Conservation (phyloP, 2,329 filamentous ascomycete genomes). For the Dactylonectria macrodidyma region DNA sequence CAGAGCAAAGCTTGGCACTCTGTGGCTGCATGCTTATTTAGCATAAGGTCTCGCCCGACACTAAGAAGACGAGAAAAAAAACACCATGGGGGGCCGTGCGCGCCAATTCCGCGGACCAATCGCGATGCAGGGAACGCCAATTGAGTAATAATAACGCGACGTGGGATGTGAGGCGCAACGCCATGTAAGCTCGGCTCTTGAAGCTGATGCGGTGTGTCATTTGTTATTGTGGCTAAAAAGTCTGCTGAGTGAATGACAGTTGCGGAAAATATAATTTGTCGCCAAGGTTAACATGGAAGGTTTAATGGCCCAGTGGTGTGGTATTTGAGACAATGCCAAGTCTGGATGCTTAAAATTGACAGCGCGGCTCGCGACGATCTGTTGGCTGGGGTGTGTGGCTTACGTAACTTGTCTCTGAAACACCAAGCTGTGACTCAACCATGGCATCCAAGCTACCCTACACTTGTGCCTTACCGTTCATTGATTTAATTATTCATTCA, state of each 20-base stretch:
- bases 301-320: not conserved
- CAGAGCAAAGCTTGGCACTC: slow-evolving; percentile 48
- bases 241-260: not conserved
- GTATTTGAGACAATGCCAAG: slow-evolving; percentile 5
- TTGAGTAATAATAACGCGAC: not conserved
- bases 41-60: slow-evolving; percentile 37
- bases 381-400: slow-evolving; percentile 11
- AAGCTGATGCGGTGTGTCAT: not conserved
- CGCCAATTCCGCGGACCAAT: not conserved
- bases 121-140: not conserved
- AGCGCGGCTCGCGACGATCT: slow-evolving; percentile 20
- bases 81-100: not conserved
- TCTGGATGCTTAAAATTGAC: slow-evolving; percentile 24
- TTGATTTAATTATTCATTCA: too few relatives aligned
- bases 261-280: not conserved
- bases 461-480: not conserved
- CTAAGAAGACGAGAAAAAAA: not conserved
- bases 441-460: slow-evolving; percentile 14
- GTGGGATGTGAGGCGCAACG: not conserved
- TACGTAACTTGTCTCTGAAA: slow-evolving; percentile 15
- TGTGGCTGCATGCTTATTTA: slow-evolving; percentile 49
- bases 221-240: not conserved
- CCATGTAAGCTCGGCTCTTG: not conserved
- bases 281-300: not conserved
- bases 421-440: not conserved